Base-by-base conservation (phyloP, 2,329 filamentous ascomycete species). In the Colletotrichum sp. region DNA sequence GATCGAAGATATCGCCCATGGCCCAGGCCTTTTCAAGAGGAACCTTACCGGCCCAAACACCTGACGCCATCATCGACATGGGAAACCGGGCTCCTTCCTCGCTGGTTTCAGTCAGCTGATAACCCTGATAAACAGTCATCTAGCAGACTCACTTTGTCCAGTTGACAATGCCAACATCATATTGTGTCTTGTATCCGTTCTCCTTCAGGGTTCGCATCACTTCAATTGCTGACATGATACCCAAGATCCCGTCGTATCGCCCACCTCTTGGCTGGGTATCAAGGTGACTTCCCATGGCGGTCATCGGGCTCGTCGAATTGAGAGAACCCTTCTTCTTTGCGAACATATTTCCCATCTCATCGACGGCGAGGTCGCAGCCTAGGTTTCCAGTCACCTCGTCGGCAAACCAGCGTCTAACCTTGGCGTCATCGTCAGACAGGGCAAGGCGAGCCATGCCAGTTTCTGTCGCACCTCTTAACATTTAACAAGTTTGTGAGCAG, bases 51-150 rank as follows among this genome's bases (percentile, higher is more conserved):
- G 94, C 91, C 94, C 94, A 96, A 16, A 96, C 94, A 2, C 93
- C 94, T 0, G 94, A 95, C 0, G 92, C 87, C 30, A 94, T 86
- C 91, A 95, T 96, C 34, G 91, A 94, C 69, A 92, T 92, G 1
- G 94, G 94, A 77, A 96, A 96, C 0, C 94, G 90, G 2, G 94
- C 94, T 4, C 94, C 94, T 85, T 97, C 95, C 85, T 97, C 95
- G 80, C 92, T 94, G 30, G 0, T 36, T 7, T 10, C 4, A 5
- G 52, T 69, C 21, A 66, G 56, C 43, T n/a, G 4, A 14, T 14
- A 16, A 8, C 10, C 12, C 3, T 12, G 6, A 4, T 9, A 8
- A 3, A 6, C 9, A 21, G 5, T 21, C 16, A n/a, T 21, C 4
- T 4, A 5, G 7, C 7, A 73, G 84, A 36, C 73, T 75, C 79